phyloP scores from a whole-genome alignment of 768 basidiomycete genomes.

The Mycena indigotica region DNA sequence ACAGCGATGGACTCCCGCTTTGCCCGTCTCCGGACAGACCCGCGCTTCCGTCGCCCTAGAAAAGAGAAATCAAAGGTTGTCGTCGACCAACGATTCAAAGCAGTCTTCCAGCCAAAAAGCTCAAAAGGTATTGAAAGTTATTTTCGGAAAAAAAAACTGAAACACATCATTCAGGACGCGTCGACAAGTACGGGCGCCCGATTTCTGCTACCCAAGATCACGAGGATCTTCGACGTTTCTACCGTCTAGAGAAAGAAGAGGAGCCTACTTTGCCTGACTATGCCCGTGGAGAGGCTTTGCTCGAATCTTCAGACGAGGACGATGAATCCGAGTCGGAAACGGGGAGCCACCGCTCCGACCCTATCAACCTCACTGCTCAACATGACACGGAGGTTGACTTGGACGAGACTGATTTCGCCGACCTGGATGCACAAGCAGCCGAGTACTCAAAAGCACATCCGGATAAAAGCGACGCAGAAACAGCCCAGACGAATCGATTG shows the following conservation, averaged over 20 bases:
- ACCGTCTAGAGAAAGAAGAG: slow-evolving; percentile 62
- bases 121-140: slow-evolving; percentile 33
- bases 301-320: slow-evolving; percentile 89
- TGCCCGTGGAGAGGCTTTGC: slow-evolving; percentile 84
- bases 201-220: slow-evolving; percentile 68
- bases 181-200: slow-evolving; percentile 89
- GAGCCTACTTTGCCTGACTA: slow-evolving; percentile 61
- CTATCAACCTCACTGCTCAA: slow-evolving; percentile 39
- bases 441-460: slow-evolving; percentile 56
- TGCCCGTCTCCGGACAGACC: slow-evolving; percentile 83
- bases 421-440: slow-evolving; percentile 74
- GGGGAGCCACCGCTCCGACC: slow-evolving; percentile 48
- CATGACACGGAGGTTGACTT: slow-evolving; percentile 73
- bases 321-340: slow-evolving; percentile 56
- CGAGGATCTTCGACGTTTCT: slow-evolving; percentile 79
- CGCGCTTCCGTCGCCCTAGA: slow-evolving; percentile 86
- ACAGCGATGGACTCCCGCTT: slow-evolving; percentile 77
- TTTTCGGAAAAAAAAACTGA: slow-evolving; percentile 16
- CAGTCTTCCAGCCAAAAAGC: slow-evolving; percentile 59
- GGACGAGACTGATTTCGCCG: slow-evolving; percentile 73
- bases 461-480: slow-evolving; percentile 42
- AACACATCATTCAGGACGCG: slow-evolving; percentile 47
- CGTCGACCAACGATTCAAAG: slow-evolving; percentile 90
- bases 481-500: slow-evolving; percentile 63
- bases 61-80: slow-evolving; percentile 81